phyloP scores from a whole-genome alignment of 108 stramenopile species.

The Ochromonas danica region DNA sequence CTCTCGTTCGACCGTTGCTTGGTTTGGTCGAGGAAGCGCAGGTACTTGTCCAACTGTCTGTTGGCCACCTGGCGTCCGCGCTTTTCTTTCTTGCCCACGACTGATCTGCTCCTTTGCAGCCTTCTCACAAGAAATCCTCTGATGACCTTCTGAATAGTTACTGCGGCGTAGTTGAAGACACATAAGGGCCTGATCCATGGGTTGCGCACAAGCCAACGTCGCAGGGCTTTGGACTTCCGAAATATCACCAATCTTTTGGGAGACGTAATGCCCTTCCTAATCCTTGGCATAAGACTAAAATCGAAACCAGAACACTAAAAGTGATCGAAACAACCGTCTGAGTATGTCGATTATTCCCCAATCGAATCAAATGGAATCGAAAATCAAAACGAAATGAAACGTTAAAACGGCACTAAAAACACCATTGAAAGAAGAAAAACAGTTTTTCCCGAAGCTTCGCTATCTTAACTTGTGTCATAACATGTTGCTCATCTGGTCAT shows the following conservation, averaged over 20 bases:
- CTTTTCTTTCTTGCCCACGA: background rate
- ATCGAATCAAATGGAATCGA: no score
- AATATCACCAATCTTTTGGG: background rate
- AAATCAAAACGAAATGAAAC: no score
- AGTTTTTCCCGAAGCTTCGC: no score
- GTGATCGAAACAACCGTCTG: no score
- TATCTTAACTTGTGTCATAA: no score
- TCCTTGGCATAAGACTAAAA: no score
- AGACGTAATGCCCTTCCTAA: no score
- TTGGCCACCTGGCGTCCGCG: background rate
- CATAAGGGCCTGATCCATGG: slow-evolving; percentile 27
- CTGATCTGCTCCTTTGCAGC: background rate
- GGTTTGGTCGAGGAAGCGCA: slow-evolving; percentile 2
- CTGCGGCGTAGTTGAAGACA: slow-evolving; percentile 28
- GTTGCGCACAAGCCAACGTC: slow-evolving; percentile 7
- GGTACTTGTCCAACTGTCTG: slow-evolving; percentile 12
- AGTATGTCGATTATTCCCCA: no score
- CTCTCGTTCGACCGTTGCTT: background rate
- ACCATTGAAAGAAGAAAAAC: no score
- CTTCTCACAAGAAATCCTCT: slow-evolving; percentile 7
- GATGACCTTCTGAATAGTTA: background rate
- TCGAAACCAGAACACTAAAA: no score
- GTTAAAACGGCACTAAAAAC: no score
- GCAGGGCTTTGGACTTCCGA: background rate
- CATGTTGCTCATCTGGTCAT: no score